These are phyloP conservation scores for Lentinula edodes DNA, from an alignment of 768 basidiomycete genomes.

Conservation along the genomic window DNA sequence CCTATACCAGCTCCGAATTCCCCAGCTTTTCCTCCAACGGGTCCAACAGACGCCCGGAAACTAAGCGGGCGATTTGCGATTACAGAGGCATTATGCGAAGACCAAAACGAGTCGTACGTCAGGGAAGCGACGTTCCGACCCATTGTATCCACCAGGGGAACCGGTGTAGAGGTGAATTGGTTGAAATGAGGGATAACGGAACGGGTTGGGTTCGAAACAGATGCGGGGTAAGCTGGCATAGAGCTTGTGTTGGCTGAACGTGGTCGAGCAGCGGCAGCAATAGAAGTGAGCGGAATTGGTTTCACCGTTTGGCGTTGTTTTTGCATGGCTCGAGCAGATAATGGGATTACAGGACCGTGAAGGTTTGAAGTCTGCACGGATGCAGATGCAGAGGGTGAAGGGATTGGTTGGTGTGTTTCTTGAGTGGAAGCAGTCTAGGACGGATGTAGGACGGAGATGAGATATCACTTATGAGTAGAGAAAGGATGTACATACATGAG, in stretches of 20 bases:
- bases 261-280: not conserved
- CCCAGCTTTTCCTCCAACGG: not conserved
- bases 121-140: slow-evolving; percentile 19
- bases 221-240: slow-evolving; percentile 1
- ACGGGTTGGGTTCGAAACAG: slow-evolving; percentile 1
- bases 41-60: not conserved
- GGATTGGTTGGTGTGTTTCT: not conserved
- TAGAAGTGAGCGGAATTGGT: not conserved
- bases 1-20: not conserved
- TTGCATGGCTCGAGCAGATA: not conserved
- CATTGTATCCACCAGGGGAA: not conserved
- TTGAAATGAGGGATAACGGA: slow-evolving; percentile 13
- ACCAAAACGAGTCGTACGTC: slow-evolving; percentile 64
- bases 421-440: not conserved
- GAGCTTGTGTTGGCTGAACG: not conserved
- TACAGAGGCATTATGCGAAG: slow-evolving; percentile 32
- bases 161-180: slow-evolving; percentile 12
- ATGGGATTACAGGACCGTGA: not conserved
- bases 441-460: not conserved
- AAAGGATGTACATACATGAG: not conserved
- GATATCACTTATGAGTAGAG: not conserved
- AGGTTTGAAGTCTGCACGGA: not conserved
- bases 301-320: not conserved
- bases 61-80: slow-evolving; percentile 7
- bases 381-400: not conserved